Base-by-base conservation (phyloP, 2,329 filamentous ascomycete species). In the Pestalotiopsis sp. region DNA sequence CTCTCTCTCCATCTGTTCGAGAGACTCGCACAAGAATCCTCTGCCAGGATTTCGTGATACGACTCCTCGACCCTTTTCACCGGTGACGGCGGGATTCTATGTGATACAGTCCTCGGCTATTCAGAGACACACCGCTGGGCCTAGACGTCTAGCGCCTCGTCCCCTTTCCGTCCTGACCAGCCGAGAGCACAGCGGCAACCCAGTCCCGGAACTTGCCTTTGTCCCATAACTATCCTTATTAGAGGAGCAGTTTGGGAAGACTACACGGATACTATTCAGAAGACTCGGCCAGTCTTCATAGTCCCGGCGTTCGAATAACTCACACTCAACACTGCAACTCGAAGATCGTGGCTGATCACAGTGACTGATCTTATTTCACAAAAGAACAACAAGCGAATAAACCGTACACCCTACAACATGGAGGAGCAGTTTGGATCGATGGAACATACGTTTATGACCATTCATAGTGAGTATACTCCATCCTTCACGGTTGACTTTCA, bases 371-470 rank as follows among this genome's bases (percentile, higher is more conserved):
- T 52, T 9, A 6, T 52, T n/a, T 52, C 45, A 52, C 45, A 6
- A 52, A 23, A 52, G 7, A 52, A n/a, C 14, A 17, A n/a, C 17
- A 25, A 20, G 25, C 13, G 25, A 7, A 20, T 23, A 27, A 14
- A 59, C 25, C 20, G 20, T 17, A 31, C 11, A 62, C 27, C 13
- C 13, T 11, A 73, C 69, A 73, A 67, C 66, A 62, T 71, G 70
- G 70, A 73, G 69, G 64, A 72, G 73, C 70, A 66, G 70, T 69
- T 72, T 72, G 71, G 73, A 69, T 79, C 77, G 72, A 93, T 93
- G 92, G 92, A 95, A 81, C 92, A 92, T 73, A 96, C 93, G 40
- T 97, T 97, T 82, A 96, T 97, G 83, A 94, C 93, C 73, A 96
- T 97, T 78, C 93, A 96, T 78, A 93, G 93, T 93, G 82, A 83